Conservation (phyloP, 2,329 filamentous ascomycete species). For the Microdochium trichocladiopsis region DNA sequence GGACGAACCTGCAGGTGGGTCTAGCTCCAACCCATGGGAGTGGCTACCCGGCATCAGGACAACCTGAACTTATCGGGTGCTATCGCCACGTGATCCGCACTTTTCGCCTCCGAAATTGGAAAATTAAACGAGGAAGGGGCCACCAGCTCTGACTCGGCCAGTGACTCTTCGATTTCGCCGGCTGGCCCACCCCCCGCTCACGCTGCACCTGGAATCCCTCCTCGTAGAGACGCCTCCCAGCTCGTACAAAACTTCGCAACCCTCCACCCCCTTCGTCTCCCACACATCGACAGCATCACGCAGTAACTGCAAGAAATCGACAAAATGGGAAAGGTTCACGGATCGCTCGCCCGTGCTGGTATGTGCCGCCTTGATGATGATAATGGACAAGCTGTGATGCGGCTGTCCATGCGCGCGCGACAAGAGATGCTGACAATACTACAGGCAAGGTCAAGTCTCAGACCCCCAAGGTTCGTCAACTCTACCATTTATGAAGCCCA, state of each 20-base stretch:
- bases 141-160: background rate
- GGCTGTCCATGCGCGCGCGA: background rate
- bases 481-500: constrained; percentile 1
- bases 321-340: constrained; percentile 29
- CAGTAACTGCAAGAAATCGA: constrained; percentile 13
- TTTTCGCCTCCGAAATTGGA: background rate
- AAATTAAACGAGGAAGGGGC: background rate
- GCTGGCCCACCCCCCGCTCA: constrained; percentile 3
- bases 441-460: constrained; percentile 94
- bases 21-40: too few species aligned
- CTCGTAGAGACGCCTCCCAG: background rate
- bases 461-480: constrained; percentile 71
- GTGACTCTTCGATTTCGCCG: constrained; percentile 3
- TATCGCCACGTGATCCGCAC: background rate
- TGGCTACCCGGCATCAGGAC: background rate
- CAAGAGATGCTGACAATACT: constrained; percentile 15
- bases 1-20: too few species aligned
- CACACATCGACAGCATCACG: constrained; percentile 10
- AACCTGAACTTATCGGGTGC: background rate
- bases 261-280: constrained; percentile 1
- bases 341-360: constrained; percentile 78
- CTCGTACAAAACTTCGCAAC: constrained; percentile 4
- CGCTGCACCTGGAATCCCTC: background rate
- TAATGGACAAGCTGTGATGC: constrained; percentile 4
- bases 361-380: constrained; percentile 15